Percentiles rank a stretch among this genome's conserved stretches.
phyloP scores from a whole-genome alignment of 2,329 filamentous ascomycete species.

The Exophiala xenobiotica region DNA sequence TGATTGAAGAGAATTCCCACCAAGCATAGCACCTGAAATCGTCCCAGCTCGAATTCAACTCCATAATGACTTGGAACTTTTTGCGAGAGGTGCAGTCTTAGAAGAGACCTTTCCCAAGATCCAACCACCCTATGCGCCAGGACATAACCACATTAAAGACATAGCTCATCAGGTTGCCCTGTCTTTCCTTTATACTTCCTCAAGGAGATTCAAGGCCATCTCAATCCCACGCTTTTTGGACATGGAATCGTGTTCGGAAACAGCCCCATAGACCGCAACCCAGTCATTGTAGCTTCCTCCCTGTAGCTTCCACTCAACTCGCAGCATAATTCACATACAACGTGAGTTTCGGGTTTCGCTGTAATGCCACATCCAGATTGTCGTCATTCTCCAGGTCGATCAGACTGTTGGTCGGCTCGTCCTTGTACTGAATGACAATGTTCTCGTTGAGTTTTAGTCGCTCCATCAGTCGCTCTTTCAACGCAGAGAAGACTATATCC shows the following conservation, averaged over 20 bases:
- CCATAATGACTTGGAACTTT: conserved; percentile 10
- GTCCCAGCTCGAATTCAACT: too few relatives aligned
- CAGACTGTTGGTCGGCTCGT: conserved; percentile 74
- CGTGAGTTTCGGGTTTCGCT: conserved; percentile 83
- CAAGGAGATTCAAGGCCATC: not conserved
- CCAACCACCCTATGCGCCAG: conserved; percentile 8
- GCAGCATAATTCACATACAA: conserved; percentile 42
- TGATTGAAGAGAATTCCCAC: too few relatives aligned
- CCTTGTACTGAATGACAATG: conserved; percentile 79
- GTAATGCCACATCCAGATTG: conserved; percentile 76
- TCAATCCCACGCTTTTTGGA: not conserved
- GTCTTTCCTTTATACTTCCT: not conserved
- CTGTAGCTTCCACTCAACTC: conserved; percentile 11
- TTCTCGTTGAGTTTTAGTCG: conserved; percentile 73
- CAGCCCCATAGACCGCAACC: not conserved
- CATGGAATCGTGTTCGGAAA: not conserved
- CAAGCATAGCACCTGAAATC: too few relatives aligned
- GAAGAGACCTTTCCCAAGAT: not conserved
- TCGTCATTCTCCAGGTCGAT: conserved; percentile 74
- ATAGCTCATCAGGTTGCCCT: conserved; percentile 25
- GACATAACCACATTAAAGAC: conserved; percentile 22
- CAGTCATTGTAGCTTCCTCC: not conserved
- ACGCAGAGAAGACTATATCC: conserved; percentile 72
- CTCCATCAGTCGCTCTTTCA: conserved; percentile 82
- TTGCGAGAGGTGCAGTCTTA: too few relatives aligned